Evolutionary conservation across 2,329 filamentous ascomycete genomes (phyloP).

Genomic region (Thelonectria discophora): DNA sequence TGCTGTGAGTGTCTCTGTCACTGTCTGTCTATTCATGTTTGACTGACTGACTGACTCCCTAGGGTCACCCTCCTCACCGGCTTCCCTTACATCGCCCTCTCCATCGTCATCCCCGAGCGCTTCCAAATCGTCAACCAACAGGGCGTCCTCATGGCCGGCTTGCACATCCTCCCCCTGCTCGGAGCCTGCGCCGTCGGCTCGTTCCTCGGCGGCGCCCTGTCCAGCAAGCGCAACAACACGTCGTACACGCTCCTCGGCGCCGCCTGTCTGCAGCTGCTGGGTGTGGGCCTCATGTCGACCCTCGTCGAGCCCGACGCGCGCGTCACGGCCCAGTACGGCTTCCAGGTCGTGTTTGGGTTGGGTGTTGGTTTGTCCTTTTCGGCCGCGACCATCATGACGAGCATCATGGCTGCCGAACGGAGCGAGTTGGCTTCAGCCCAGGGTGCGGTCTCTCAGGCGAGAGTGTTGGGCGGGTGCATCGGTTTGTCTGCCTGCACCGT

Average conservation of each 20-base stretch:
- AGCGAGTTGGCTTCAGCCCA: constrained; percentile 66
- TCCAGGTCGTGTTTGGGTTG: constrained; percentile 64
- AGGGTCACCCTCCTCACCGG: constrained; percentile 66
- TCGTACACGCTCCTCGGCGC: constrained; percentile 60
- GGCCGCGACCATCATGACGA: constrained; percentile 65
- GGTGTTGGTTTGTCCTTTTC: constrained; percentile 68
- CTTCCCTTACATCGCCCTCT: constrained; percentile 66
- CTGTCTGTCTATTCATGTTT: not conserved
- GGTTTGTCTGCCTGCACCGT: constrained; percentile 68
- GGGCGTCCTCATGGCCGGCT: constrained; percentile 61
- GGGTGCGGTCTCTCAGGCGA: constrained; percentile 66
- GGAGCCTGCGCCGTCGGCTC: constrained; percentile 65
- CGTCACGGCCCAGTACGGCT: constrained; percentile 59
- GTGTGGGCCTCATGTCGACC: constrained; percentile 60
- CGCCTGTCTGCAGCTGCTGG: constrained; percentile 61
- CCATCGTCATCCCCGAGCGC: constrained; percentile 66
- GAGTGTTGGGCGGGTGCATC: constrained; percentile 67
- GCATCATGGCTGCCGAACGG: constrained; percentile 57
- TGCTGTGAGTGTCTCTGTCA: constrained; percentile 53
- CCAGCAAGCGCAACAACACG: constrained; percentile 63
- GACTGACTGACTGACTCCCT: constrained; percentile 29
- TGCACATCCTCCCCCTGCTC: constrained; percentile 67
- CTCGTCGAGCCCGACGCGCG: constrained; percentile 46
- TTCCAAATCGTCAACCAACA: constrained; percentile 68
- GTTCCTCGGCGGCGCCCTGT: constrained; percentile 63